Conservation (phyloP, 345 rosid species). For the Salix viminalis region DNA sequence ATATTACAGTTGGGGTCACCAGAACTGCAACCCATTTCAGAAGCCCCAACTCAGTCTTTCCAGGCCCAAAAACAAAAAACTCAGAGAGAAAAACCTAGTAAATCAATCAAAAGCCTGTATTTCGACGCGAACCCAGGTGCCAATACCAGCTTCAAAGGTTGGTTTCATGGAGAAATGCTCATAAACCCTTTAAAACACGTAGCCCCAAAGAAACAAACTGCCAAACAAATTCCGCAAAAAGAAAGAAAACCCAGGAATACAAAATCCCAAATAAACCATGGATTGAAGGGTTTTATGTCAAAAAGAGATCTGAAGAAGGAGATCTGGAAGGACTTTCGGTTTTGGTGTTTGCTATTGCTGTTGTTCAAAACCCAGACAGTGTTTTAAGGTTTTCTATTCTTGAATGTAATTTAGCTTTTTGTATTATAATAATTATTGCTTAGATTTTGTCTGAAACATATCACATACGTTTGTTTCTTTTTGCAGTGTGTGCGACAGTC, state of each 20-base stretch:
- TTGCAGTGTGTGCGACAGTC: not conserved
- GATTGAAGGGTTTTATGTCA: slow-evolving; percentile 13
- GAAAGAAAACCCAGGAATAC: not conserved
- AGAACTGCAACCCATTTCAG: slow-evolving; percentile 60
- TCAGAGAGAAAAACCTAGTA: not conserved
- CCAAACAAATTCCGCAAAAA: not conserved
- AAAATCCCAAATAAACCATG: not conserved
- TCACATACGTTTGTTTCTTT: too few species aligned
- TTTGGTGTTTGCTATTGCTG: not conserved
- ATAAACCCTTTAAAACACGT: not conserved
- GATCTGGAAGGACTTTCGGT: not conserved
- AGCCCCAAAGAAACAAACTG: slow-evolving; percentile 9
- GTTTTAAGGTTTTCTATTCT: not conserved
- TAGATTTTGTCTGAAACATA: not conserved
- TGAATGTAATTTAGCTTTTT: not conserved
- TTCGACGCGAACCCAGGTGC: not conserved
- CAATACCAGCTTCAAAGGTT: not conserved
- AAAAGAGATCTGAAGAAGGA: slow-evolving; percentile 26
- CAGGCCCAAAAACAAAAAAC: not conserved
- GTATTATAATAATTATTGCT: not conserved
- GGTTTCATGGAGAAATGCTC: not conserved
- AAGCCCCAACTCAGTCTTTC: slow-evolving; percentile 19
- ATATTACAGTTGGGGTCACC: slow-evolving; percentile 40
- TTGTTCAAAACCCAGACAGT: not conserved
- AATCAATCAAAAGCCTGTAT: slow-evolving; percentile 13